phyloP scores from a whole-genome alignment of 2,329 filamentous ascomycete genomes.

The Harringtonia lauricola region DNA sequence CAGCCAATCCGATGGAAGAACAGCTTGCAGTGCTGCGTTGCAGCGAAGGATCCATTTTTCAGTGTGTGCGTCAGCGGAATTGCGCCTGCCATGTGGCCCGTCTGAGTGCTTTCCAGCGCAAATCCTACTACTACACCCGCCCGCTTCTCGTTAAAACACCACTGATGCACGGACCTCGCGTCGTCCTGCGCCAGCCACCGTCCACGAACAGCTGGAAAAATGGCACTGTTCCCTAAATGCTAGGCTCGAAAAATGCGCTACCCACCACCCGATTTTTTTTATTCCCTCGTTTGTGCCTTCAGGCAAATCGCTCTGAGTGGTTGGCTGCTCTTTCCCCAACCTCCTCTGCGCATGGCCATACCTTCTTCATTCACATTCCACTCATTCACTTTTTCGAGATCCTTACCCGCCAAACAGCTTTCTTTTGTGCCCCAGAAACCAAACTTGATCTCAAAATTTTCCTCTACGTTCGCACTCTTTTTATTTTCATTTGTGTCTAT shows the following conservation, averaged over 20 bases:
- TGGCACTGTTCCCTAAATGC: no score
- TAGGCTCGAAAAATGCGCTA: no score
- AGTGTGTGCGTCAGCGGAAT: no score
- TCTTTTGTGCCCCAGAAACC: not conserved
- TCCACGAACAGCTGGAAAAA: no score
- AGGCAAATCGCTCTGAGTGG: slow-evolving; percentile 3
- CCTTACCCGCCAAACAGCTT: not conserved
- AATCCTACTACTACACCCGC: slow-evolving; percentile 4
- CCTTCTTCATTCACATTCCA: slow-evolving; percentile 1
- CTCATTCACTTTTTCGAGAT: not conserved
- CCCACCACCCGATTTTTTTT: not conserved
- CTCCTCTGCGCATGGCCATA: not conserved
- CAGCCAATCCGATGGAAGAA: slow-evolving; percentile 5
- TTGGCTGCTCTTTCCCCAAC: slow-evolving; percentile 8
- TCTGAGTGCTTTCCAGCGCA: no score
- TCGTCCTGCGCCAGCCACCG: not conserved
- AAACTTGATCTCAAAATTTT: no score
- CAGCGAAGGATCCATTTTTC: not conserved
- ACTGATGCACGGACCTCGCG: no score
- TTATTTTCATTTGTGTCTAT: no score
- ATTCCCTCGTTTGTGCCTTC: no score
- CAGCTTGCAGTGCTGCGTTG: not conserved
- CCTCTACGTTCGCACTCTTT: no score
- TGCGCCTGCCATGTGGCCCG: not conserved
- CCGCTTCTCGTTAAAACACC: not conserved